A percentile compares a stretch with the other conserved stretches of the same genome.
Conservation (phyloP, 176 grass and related monocot species). For the Zizania latifolia region DNA sequence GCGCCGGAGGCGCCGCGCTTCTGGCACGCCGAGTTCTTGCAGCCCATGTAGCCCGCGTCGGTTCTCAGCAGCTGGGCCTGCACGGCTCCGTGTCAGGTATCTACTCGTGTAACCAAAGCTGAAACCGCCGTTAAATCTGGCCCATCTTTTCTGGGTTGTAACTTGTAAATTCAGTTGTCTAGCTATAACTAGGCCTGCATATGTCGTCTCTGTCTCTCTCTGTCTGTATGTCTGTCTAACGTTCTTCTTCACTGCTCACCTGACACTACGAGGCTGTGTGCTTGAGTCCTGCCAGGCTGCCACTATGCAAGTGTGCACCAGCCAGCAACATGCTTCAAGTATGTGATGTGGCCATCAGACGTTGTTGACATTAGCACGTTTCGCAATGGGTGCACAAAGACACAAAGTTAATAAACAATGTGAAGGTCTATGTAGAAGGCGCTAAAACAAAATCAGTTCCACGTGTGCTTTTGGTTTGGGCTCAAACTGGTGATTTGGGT, state of each 20-base stretch:
- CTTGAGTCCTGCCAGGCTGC: neutral
- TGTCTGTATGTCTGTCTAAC: no score
- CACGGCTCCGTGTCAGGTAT: neutral
- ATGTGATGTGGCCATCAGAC: neutral
- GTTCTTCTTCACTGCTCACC: no score
- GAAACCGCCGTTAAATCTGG: no score
- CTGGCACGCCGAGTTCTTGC: constrained; percentile 46
- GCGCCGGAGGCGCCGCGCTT: constrained; percentile 12
- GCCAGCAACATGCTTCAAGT: neutral
- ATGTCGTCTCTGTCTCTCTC: no score
- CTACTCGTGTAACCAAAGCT: no score
- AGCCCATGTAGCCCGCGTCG: constrained; percentile 50
- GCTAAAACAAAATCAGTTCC: neutral
- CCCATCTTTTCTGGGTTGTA: no score
- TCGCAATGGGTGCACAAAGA: no score
- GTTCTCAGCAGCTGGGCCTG: constrained; percentile 60
- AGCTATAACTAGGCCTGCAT: neutral
- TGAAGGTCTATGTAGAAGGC: neutral
- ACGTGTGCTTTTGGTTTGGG: neutral
- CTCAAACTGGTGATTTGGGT: neutral
- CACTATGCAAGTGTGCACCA: neutral
- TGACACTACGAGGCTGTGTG: neutral
- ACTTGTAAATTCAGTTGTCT: neutral
- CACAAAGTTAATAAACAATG: no score
- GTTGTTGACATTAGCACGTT: neutral